Percentiles rank a stretch among this genome's conserved stretches.
Conservation (phyloP, 148 eudicot genomes). For the Vaccinium macrocarpon region DNA sequence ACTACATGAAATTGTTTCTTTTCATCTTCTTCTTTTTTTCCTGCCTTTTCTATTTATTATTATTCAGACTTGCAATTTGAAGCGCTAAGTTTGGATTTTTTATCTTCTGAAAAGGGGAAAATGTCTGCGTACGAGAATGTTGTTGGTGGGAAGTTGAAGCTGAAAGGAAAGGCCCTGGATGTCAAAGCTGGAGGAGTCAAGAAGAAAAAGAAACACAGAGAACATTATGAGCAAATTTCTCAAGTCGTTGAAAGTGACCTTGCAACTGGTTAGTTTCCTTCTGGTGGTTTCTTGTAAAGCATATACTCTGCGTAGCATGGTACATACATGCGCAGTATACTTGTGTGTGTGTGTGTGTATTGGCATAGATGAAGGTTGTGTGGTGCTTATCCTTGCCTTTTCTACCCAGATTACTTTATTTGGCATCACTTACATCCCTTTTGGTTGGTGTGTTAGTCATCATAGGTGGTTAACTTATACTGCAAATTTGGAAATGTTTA, state of each 20-base stretch:
- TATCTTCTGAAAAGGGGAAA: slow-evolving; percentile 18
- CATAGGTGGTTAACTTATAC: not conserved
- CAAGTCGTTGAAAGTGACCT: slow-evolving; percentile 36
- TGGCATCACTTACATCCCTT: not conserved
- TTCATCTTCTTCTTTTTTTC: not conserved
- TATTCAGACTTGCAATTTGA: not conserved
- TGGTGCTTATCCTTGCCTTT: not conserved
- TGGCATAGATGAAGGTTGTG: not conserved
- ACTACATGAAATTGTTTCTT: not conserved
- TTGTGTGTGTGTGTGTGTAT: not conserved
- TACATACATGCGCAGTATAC: not conserved
- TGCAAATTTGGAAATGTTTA: not conserved
- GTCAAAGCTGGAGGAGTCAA: slow-evolving; percentile 66
- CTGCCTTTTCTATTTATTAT: slow-evolving; percentile 3
- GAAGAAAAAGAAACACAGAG: slow-evolving; percentile 81
- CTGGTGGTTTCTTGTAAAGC: slow-evolving; percentile 5
- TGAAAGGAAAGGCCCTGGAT: slow-evolving; percentile 88
- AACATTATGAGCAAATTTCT: slow-evolving; percentile 42
- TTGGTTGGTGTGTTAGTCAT: not conserved
- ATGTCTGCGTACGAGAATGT: slow-evolving; percentile 84
- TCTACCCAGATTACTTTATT: not conserved
- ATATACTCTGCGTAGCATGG: not conserved
- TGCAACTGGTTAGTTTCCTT: slow-evolving; percentile 43
- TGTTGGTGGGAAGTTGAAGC: slow-evolving; percentile 80
- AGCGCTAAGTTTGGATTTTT: not conserved